Evolutionary conservation across 208 protist genomes (phyloP), one percentile per base, ranked within the genome.

Genomic region (Crithidia expoeki): DNA sequence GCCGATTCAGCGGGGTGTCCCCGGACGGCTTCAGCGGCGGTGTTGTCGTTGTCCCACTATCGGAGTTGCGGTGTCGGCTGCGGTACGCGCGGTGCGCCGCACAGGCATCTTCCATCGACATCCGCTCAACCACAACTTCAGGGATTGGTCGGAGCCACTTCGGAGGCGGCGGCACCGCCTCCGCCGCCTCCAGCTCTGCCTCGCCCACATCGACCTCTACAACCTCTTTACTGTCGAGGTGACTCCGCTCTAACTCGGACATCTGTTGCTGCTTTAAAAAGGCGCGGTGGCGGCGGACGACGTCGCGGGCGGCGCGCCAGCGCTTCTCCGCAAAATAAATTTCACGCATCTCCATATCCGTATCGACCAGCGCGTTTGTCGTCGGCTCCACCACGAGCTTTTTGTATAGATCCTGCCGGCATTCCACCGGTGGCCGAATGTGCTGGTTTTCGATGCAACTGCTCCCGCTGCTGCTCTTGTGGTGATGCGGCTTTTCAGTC

Each of bases 301-400:
- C 62, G 6, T 46, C 62, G 11, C 68, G 60, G 2, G 68, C 78
- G 17, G 30, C 51, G 9, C 68, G 78, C 82, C 82, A 87, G 16
- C 47, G 52, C 38, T 40, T 11, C 42, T 81, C 82, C 19, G 67
- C 46, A 0, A 58, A 33, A 21, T 73, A 66, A 4, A 74, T 27
- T 5, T 50, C 40, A 16, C 44, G 52, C 70, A 87, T 74, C n/a
- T 79, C 81, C 2, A 40, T 67, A 55, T 86, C 81, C 0, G 81
- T 86, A n/a, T 86, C 72, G 2, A 69, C 64, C 2, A 81, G 38
- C 19, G 42, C 53, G 36, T 63, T 58, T 4, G 11, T 44, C 5
- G 64, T 61, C 19, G 76, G 68, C 17, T 60, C 33, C 23, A 64
- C 23, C 11, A 81, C 76, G 2, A 81, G 62, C 38, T 40, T 51